Conservation (phyloP, 805 yeast species). For the Saccharomycopsis schoenii region DNA sequence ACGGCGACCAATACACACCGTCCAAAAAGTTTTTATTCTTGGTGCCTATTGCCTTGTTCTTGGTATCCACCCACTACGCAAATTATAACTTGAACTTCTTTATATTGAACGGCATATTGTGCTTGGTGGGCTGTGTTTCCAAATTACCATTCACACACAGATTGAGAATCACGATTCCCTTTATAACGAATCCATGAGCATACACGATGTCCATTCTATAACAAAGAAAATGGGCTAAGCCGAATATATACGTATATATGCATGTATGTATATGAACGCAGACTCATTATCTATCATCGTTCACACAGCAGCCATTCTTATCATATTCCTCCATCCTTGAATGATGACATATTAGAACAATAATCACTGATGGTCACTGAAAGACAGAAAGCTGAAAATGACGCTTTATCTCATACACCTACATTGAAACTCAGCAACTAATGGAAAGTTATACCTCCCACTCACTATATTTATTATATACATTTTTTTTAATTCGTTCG, state of each 20-base stretch:
- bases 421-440: too few relatives aligned
- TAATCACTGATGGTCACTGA: not conserved
- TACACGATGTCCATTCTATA: too few relatives aligned
- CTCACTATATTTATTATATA: too few relatives aligned
- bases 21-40: constrained; percentile 85
- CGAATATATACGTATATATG: too few relatives aligned
- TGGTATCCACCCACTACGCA: constrained; percentile 83
- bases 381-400: not conserved
- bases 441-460: too few relatives aligned
- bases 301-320: too few relatives aligned
- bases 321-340: not conserved
- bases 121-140: constrained; percentile 83
- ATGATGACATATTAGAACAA: not conserved
- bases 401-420: too few relatives aligned
- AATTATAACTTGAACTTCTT: constrained; percentile 75
- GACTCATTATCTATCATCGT: too few relatives aligned
- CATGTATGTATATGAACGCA: too few relatives aligned
- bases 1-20: constrained; percentile 96
- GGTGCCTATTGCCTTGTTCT: constrained; percentile 84
- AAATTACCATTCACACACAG: constrained; percentile 79
- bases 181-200: constrained; percentile 26
- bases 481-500: too few relatives aligned
- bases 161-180: constrained; percentile 55
- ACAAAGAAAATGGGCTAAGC: too few relatives aligned
- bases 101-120: constrained; percentile 67